phyloP scores from a whole-genome alignment of 352 stramenopile species.

The Phytophthora multivora region DNA sequence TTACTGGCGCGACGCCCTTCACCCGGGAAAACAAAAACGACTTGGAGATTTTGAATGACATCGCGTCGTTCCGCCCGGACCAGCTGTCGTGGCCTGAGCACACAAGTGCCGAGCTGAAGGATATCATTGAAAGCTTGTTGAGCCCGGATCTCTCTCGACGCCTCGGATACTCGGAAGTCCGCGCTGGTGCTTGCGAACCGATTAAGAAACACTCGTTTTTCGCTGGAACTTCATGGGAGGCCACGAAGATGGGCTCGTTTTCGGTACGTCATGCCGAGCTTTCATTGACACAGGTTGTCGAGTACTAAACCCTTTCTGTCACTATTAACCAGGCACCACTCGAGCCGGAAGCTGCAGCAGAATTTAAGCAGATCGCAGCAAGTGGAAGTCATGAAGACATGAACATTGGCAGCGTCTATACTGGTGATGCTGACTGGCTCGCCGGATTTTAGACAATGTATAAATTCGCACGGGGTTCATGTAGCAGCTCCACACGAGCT shows the following conservation, averaged over 20 bases:
- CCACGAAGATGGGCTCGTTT: slow-evolving; percentile 81
- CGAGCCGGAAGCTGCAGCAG: slow-evolving; percentile 61
- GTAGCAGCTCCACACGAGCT: slow-evolving; percentile 1
- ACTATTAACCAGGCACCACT: slow-evolving; percentile 63
- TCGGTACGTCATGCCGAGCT: slow-evolving; percentile 45
- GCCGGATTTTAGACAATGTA: slow-evolving; percentile 64
- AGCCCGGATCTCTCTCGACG: slow-evolving; percentile 57
- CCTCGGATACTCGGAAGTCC: slow-evolving; percentile 59
- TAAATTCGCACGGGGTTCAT: slow-evolving; percentile 24
- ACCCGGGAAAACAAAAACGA: slow-evolving; percentile 82
- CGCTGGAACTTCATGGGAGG: slow-evolving; percentile 80
- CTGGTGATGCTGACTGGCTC: slow-evolving; percentile 77
- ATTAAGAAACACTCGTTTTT: slow-evolving; percentile 89
- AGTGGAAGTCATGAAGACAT: slow-evolving; percentile 51
- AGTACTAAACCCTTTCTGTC: slow-evolving; percentile 6
- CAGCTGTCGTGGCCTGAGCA: slow-evolving; percentile 73
- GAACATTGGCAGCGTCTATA: slow-evolving; percentile 78
- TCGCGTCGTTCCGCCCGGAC: slow-evolving; percentile 77
- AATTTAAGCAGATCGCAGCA: slow-evolving; percentile 78
- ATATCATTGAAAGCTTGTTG: slow-evolving; percentile 72
- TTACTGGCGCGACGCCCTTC: slow-evolving; percentile 91
- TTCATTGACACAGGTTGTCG: not conserved
- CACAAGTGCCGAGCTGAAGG: slow-evolving; percentile 71
- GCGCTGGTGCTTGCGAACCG: slow-evolving; percentile 62
- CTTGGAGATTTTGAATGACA: slow-evolving; percentile 88